Conservation (phyloP, 1,284 basidiomycete species). For the Ceratobasidium papillatum region DNA sequence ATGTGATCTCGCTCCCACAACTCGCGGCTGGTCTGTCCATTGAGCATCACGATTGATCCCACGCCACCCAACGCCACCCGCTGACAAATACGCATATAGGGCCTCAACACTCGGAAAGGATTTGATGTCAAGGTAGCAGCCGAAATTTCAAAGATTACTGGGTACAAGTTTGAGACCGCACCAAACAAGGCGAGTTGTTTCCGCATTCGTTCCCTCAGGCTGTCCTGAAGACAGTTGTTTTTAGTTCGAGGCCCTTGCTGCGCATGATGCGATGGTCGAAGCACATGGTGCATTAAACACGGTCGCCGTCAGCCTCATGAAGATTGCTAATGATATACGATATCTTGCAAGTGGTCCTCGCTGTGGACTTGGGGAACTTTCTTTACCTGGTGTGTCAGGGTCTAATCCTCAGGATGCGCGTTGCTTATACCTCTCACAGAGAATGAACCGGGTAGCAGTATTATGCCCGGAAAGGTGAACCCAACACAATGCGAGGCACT, state of each 20-base stretch:
- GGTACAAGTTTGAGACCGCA: slow-evolving; percentile 91
- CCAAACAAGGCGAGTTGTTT: slow-evolving; percentile 86
- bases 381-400: slow-evolving; percentile 63
- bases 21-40: background rate
- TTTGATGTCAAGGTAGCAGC: slow-evolving; percentile 95
- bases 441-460: slow-evolving; percentile 99
- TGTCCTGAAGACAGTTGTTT: background rate
- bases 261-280: slow-evolving; percentile 97
- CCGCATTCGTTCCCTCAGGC: background rate
- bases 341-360: slow-evolving; percentile 98
- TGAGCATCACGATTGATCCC: background rate
- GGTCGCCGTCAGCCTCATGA: slow-evolving; percentile 95
- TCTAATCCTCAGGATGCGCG: background rate
- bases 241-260: slow-evolving; percentile 96
- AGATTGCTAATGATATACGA: slow-evolving; percentile 99
- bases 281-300: slow-evolving; percentile 96
- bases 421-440: slow-evolving; percentile 56
- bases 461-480: slow-evolving; percentile 99
- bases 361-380: slow-evolving; percentile 95
- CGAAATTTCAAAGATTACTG: slow-evolving; percentile 92
- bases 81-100: slow-evolving; percentile 60
- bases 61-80: background rate
- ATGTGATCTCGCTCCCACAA: background rate
- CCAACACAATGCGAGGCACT: slow-evolving; percentile 99
- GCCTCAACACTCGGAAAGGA: slow-evolving; percentile 95